These are phyloP conservation scores for Talaromyces trachyspermus DNA, from an alignment of 495 filamentous ascomycete genomes.

Conservation along the genomic window DNA sequence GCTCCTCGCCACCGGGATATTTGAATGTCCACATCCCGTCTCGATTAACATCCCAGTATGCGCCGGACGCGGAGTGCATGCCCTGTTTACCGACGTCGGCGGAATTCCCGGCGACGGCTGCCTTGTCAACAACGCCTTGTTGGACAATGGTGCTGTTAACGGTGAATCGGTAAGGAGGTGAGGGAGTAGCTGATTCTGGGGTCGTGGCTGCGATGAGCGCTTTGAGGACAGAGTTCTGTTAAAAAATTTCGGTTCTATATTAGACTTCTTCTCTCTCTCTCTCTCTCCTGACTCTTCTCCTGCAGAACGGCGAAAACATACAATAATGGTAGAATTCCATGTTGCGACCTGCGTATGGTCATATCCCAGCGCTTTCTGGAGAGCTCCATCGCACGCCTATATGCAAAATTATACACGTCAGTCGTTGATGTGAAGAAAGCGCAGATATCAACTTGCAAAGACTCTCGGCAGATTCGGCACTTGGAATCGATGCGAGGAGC, in stretches of 20 bases:
- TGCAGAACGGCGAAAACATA: constrained; percentile 36
- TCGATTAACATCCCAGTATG: constrained; percentile 95
- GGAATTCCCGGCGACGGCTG: constrained; percentile 28
- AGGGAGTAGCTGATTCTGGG: constrained; percentile 32
- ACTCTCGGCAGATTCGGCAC: background rate
- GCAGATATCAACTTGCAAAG: background rate
- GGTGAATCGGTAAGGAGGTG: constrained; percentile 70
- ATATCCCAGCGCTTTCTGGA: constrained; percentile 65
- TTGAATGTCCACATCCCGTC: constrained; percentile 99
- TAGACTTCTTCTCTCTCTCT: background rate
- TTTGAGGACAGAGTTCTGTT: constrained; percentile 77
- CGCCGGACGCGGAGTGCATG: constrained; percentile 92
- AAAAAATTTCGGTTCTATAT: constrained; percentile 2
- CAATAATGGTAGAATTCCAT: constrained; percentile 92
- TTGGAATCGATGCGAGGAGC: background rate
- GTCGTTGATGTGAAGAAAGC: background rate
- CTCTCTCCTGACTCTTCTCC: background rate
- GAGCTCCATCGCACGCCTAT: constrained; percentile 75
- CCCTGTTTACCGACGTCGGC: constrained; percentile 70
- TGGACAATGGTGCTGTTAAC: constrained; percentile 98
- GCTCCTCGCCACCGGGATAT: constrained; percentile 73
- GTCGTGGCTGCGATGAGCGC: constrained; percentile 76
- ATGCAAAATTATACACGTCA: background rate
- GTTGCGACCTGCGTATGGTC: constrained; percentile 68
- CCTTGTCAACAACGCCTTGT: constrained; percentile 51